Evolutionary conservation across 1,139 yeast genomes (phyloP).

Genomic region (Candida tunisiensis): DNA sequence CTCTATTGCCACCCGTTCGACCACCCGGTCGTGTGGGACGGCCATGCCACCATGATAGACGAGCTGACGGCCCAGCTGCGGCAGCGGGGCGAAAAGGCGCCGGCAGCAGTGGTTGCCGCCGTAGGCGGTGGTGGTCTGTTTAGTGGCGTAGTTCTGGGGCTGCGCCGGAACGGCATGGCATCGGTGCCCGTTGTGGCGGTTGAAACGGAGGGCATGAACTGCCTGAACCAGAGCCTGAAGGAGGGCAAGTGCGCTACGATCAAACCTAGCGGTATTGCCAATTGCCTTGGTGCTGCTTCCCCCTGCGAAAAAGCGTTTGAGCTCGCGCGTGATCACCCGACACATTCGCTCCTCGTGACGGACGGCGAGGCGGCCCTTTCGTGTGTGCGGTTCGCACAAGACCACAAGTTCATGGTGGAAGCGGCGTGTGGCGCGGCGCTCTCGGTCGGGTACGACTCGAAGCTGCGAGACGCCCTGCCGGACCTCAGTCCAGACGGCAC

Average conservation of each 20-base stretch:
- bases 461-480: constrained; percentile 16
- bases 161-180: constrained; percentile 24
- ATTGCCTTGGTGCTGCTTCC: constrained; percentile 43
- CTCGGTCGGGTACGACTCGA: constrained; percentile 29
- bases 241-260: constrained; percentile 29
- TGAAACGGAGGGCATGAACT: constrained; percentile 47
- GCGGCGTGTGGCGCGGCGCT: constrained; percentile 69
- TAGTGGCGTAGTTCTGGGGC: constrained; percentile 43
- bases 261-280: constrained; percentile 34
- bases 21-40: constrained; percentile 47
- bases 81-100: constrained; percentile 11
- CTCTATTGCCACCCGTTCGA: constrained; percentile 62
- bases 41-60: constrained; percentile 43
- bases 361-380: constrained; percentile 41
- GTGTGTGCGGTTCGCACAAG: constrained; percentile 31
- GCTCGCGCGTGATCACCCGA: constrained; percentile 23
- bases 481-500: constrained; percentile 25
- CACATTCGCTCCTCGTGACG: constrained; percentile 30
- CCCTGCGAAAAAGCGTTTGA: constrained; percentile 32
- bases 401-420: constrained; percentile 36
- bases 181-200: constrained; percentile 33
- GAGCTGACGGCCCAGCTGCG: constrained; percentile 33
- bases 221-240: constrained; percentile 28
- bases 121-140: constrained; percentile 68
- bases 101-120: constrained; percentile 48